Conservation (phyloP, 345 rosid genomes). For the Trapa incisa region DNA sequence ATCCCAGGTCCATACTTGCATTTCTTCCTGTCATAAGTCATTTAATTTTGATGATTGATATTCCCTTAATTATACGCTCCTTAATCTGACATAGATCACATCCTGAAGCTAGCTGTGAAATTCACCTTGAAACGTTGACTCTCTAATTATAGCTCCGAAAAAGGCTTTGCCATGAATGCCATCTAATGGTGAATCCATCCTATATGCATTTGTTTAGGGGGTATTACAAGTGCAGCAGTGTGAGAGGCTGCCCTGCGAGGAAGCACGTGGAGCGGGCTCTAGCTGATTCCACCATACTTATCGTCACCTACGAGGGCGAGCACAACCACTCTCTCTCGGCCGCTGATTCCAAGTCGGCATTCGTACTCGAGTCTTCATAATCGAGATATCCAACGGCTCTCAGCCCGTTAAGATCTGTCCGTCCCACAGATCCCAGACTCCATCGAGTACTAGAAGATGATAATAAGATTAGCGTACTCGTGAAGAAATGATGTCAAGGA, state of each 20-base stretch:
- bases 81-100: no score
- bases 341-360: constrained; percentile 20
- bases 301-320: constrained; percentile 82
- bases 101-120: no score
- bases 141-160: no score
- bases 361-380: constrained; percentile 54
- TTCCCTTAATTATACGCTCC: no score
- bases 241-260: constrained; percentile 83
- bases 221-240: constrained; percentile 86
- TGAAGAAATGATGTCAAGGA: no score
- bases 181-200: background rate
- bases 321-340: constrained; percentile 42
- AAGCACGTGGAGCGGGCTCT: constrained; percentile 85
- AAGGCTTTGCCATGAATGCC: background rate
- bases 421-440: no score
- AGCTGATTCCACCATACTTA: constrained; percentile 67
- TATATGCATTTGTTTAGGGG: constrained; percentile 33
- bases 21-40: no score
- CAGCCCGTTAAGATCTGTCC: no score
- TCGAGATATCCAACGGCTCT: constrained; percentile 12
- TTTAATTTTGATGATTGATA: background rate
- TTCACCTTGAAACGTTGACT: no score
- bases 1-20: constrained; percentile 55
- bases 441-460: no score
- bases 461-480: no score